Percentiles rank a stretch among this genome's conserved stretches.
Evolutionary conservation across 2,329 filamentous ascomycete genomes (phyloP).

Genomic region (Albifimbria verrucaria): DNA sequence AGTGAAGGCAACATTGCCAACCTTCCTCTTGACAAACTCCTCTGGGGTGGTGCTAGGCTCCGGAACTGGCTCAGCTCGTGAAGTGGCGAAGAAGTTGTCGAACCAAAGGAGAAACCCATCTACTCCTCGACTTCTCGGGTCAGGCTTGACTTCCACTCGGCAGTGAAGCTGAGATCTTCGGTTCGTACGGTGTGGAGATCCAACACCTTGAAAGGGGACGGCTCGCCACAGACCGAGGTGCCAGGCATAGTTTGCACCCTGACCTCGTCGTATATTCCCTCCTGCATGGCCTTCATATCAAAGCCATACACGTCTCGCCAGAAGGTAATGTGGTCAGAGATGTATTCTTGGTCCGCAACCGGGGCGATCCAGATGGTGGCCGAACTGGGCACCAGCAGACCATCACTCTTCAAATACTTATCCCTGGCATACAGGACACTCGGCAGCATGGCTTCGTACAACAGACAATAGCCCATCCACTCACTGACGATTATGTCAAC

Average conservation of each 20-base stretch:
- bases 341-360: conserved; percentile 71
- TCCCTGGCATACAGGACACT: conserved; percentile 87
- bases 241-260: conserved; percentile 69
- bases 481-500: conserved; percentile 96
- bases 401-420: conserved; percentile 74
- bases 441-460: conserved; percentile 95
- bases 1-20: conserved; percentile 76
- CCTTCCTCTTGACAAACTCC: conserved; percentile 54
- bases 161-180: conserved; percentile 72
- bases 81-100: conserved; percentile 82
- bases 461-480: conserved; percentile 94
- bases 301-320: conserved; percentile 95
- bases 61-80: conserved; percentile 47
- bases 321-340: conserved; percentile 75
- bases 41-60: conserved; percentile 54
- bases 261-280: conserved; percentile 77
- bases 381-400: conserved; percentile 83
- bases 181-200: conserved; percentile 71
- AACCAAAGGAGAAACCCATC: conserved; percentile 93
- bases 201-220: conserved; percentile 68
- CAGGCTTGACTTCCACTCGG: conserved; percentile 61
- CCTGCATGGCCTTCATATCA: conserved; percentile 87
- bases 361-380: conserved; percentile 81
- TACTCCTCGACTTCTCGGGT: conserved; percentile 63
- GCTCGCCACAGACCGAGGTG: conserved; percentile 54